Conservation (phyloP, 345 rosid species). For the Acer negundo region DNA sequence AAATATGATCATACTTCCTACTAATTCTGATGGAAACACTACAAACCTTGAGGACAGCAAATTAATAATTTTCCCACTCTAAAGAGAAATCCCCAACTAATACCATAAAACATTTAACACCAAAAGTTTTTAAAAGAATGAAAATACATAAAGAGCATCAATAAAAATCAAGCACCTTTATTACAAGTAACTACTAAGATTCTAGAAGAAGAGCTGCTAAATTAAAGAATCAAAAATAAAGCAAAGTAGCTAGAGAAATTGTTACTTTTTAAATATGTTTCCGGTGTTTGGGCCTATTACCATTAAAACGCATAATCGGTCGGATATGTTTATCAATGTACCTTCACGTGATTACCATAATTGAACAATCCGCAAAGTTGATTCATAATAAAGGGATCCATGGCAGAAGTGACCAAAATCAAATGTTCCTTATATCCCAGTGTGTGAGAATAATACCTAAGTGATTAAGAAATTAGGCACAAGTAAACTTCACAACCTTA, state of each 20-base stretch:
- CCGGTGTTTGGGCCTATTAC: background rate
- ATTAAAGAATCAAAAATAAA: background rate
- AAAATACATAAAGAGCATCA: background rate
- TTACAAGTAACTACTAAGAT: background rate
- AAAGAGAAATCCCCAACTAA: background rate
- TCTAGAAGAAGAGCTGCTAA: background rate
- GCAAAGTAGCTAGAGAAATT: background rate
- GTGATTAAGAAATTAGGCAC: too few relatives aligned
- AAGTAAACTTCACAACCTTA: too few relatives aligned
- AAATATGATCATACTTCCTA: constrained; percentile 4
- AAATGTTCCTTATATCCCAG: background rate
- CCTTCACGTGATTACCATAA: background rate
- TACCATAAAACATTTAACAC: background rate
- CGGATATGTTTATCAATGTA: background rate
- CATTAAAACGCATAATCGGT: background rate
- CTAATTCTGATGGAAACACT: background rate
- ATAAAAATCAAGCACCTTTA: background rate
- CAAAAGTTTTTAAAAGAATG: background rate
- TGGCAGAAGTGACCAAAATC: background rate
- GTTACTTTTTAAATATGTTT: background rate
- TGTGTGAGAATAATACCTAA: too few relatives aligned
- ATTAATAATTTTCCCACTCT: background rate
- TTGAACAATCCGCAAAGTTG: background rate
- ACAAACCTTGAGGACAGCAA: background rate
- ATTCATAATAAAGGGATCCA: background rate